A percentile compares a stretch with the other conserved stretches of the same genome.
Conservation (phyloP, 2,329 filamentous ascomycete genomes). For the Cordyceps sp. region DNA sequence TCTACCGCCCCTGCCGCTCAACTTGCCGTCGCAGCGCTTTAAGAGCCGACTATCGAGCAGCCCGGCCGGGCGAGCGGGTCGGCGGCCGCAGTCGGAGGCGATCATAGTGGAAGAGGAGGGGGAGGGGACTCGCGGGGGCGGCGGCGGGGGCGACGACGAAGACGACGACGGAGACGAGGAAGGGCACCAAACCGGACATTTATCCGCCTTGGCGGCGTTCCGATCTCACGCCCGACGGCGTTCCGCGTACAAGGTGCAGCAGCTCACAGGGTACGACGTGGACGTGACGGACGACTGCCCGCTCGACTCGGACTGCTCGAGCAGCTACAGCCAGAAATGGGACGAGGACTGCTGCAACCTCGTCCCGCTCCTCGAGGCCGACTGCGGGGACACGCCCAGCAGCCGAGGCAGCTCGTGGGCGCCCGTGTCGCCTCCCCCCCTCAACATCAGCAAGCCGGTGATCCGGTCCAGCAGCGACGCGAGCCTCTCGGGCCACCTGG, state of each 20-base stretch:
- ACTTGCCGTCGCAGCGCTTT: not conserved
- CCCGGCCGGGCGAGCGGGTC: not conserved
- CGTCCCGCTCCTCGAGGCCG: constrained; percentile 6
- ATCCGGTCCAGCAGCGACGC: constrained; percentile 2
- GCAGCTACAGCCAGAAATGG: not conserved
- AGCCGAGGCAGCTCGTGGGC: constrained; percentile 5
- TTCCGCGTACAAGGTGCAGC: constrained; percentile 21
- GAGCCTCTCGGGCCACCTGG: no score
- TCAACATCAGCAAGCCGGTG: constrained; percentile 3
- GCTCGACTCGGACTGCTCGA: constrained; percentile 3
- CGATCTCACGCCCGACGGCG: constrained; percentile 7
- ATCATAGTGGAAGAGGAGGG: not conserved
- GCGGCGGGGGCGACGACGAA: no score
- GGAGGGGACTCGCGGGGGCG: no score
- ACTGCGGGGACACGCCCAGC: constrained; percentile 2
- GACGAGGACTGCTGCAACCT: constrained; percentile 2
- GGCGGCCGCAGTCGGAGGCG: not conserved
- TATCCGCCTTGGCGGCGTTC: not conserved
- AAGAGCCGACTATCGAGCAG: not conserved
- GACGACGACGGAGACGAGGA: no score
- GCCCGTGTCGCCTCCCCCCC: constrained; percentile 6
- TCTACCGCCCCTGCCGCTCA: constrained; percentile 7
- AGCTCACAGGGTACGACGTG: constrained; percentile 24
- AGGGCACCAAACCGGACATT: no score
- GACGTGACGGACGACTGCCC: constrained; percentile 7